phyloP scores from a whole-genome alignment of 2,329 filamentous ascomycete genomes.

The Sphaerostilbella broomeana region DNA sequence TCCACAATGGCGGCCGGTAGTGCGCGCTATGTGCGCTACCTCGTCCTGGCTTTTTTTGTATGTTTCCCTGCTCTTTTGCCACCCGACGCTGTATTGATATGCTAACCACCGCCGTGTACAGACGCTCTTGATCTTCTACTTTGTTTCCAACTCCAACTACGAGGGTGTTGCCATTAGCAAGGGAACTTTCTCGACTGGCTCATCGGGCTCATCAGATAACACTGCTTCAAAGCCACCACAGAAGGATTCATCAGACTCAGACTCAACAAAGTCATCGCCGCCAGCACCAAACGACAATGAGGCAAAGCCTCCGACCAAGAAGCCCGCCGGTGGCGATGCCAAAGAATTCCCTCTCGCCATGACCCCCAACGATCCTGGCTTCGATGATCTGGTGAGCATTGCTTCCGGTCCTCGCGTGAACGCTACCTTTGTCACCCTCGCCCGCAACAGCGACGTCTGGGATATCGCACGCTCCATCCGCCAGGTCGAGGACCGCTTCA shows the following conservation, averaged over 20 bases:
- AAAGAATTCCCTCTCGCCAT: conserved; percentile 43
- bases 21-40: conserved; percentile 67
- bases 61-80: conserved; percentile 30
- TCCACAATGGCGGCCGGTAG: conserved; percentile 57
- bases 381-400: conserved; percentile 44
- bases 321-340: conserved; percentile 17
- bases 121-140: conserved; percentile 70
- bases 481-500: conserved; percentile 96
- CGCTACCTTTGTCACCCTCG: conserved; percentile 93
- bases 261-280: background rate
- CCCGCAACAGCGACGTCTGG: conserved; percentile 90
- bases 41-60: conserved; percentile 81
- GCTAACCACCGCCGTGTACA: conserved; percentile 25
- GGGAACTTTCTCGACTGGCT: background rate
- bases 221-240: background rate
- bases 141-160: conserved; percentile 59
- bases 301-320: conserved; percentile 20
- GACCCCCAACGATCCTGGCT: conserved; percentile 46
- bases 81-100: background rate
- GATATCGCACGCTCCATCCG: conserved; percentile 95
- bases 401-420: conserved; percentile 75
- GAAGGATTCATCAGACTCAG: background rate
- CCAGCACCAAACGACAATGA: conserved; percentile 18
- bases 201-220: too few relatives aligned
- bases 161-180: conserved; percentile 28